Percentiles rank a stretch among this genome's conserved stretches.
Evolutionary conservation across 257 asterid genomes (phyloP).

Genomic region (Lavandula angustifolia): DNA sequence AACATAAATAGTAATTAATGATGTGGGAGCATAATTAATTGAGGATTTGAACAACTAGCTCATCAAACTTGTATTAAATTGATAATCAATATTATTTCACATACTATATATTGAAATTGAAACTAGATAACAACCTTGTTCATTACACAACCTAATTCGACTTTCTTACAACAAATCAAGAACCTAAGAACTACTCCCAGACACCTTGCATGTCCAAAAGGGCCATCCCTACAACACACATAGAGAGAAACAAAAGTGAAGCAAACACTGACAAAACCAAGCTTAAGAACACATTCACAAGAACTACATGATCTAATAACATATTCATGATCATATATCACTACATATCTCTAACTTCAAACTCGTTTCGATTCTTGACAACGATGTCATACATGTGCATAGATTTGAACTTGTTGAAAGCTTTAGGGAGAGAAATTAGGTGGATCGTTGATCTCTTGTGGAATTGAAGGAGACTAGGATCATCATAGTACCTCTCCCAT

Average conservation of each 20-base stretch:
- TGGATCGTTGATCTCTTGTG: constrained; percentile 44
- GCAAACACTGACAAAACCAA: constrained; percentile 8
- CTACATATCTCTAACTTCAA: constrained; percentile 43
- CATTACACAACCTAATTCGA: constrained; percentile 26
- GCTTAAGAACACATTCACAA: neutral
- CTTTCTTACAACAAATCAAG: constrained; percentile 8
- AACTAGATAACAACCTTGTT: constrained; percentile 18
- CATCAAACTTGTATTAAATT: neutral
- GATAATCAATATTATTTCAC: constrained; percentile 17
- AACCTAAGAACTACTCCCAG: neutral
- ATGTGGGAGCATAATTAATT: neutral
- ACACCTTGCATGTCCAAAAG: constrained; percentile 2
- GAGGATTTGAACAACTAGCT: neutral
- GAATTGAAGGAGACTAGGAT: constrained; percentile 47
- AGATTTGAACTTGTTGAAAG: constrained; percentile 54
- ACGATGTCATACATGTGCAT: constrained; percentile 56
- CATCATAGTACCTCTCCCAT: constrained; percentile 56
- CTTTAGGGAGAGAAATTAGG: constrained; percentile 53
- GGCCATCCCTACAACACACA: neutral
- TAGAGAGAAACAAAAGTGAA: neutral
- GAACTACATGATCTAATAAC: neutral
- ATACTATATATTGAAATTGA: neutral
- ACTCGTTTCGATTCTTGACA: constrained; percentile 50
- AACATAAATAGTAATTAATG: neutral
- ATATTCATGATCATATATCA: neutral